Percentiles rank a stretch among this genome's conserved stretches.
Conservation (phyloP, 176 grass and related monocot genomes). For the Raddia guianensis region DNA sequence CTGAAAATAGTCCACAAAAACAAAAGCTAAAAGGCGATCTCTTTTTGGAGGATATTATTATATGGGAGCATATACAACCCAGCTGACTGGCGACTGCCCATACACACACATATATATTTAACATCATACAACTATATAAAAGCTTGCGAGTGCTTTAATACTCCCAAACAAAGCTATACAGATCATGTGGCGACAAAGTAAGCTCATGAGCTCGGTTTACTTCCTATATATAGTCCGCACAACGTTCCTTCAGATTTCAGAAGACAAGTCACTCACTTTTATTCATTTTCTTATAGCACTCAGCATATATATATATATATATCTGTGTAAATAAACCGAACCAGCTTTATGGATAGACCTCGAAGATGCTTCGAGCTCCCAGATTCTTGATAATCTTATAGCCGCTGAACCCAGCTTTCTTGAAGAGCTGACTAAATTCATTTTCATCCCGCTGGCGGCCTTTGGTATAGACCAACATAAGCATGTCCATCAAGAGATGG, state of each 20-base stretch:
- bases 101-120: neutral
- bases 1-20: no score
- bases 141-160: neutral
- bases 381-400: slow-evolving; percentile 28
- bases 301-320: no score
- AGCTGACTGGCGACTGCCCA: no score
- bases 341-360: neutral
- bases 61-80: no score
- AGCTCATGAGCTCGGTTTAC: neutral
- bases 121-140: neutral
- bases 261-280: neutral
- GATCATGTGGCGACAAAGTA: neutral
- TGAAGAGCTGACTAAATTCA: slow-evolving; percentile 30
- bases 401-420: slow-evolving; percentile 32
- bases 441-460: slow-evolving; percentile 43
- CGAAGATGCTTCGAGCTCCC: neutral
- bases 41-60: no score
- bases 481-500: slow-evolving; percentile 30
- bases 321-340: neutral
- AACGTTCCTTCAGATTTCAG: neutral
- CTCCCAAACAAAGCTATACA: neutral
- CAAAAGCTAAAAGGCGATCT: no score
- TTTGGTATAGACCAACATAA: slow-evolving; percentile 21
- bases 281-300: neutral
- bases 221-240: no score